Evolutionary conservation across 768 basidiomycete species (phyloP).

Genomic region (Psilocybe cubensis): DNA sequence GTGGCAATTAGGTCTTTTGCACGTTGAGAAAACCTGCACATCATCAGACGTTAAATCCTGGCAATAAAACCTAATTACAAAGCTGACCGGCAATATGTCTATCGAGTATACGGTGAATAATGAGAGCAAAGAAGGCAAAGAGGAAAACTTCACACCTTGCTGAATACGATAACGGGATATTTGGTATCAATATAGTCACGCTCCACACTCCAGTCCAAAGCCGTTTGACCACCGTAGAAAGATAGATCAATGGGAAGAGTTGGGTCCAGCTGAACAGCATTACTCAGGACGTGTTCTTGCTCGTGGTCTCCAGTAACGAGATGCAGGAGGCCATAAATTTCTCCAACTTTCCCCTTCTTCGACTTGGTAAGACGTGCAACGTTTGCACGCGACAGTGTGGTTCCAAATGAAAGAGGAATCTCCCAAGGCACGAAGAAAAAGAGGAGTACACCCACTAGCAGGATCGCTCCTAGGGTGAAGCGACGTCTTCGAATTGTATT

Average conservation of each 20-base stretch:
- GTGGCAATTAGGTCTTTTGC: conserved; percentile 65
- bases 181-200: conserved; percentile 45
- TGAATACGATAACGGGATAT: conserved; percentile 77
- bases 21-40: conserved; percentile 55
- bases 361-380: conserved; percentile 41
- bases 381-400: conserved; percentile 41
- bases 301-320: conserved; percentile 56
- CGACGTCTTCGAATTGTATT: conserved; percentile 47
- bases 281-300: conserved; percentile 42
- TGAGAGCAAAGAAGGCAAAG: neutral
- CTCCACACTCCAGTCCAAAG: conserved; percentile 48
- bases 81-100: conserved; percentile 80
- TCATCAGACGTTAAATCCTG: neutral
- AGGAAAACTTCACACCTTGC: conserved; percentile 60
- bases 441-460: conserved; percentile 37
- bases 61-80: neutral
- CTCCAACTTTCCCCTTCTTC: conserved; percentile 42
- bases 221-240: conserved; percentile 55
- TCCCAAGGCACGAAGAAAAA: conserved; percentile 49
- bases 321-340: conserved; percentile 75
- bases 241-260: conserved; percentile 50
- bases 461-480: conserved; percentile 39
- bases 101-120: neutral
- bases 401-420: conserved; percentile 38
- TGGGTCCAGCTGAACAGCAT: conserved; percentile 46